Evolutionary conservation across 129 eudicot species (phyloP), one percentile per base, ranked within the genome.

Genomic region (Chrysanthemum lavandulifolium): DNA sequence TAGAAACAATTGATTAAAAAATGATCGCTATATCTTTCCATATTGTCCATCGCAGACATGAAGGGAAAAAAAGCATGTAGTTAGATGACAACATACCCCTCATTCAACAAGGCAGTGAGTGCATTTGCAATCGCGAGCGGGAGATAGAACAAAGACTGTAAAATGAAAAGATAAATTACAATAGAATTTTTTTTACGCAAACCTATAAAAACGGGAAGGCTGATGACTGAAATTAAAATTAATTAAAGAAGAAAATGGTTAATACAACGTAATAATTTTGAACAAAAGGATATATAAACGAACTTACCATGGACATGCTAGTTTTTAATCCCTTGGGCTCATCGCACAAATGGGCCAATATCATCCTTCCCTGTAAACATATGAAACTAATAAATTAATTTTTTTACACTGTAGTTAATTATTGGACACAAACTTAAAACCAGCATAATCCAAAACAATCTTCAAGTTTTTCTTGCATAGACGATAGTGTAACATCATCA

Each of bases 251-350:
- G 60, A 67, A 66, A 61, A 15, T 48, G 73, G 40, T 60, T 13
- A 50, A 6, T 67, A 19, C 21, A 19, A 19, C 21, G 21, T 19
- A 16, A 40, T 40, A 16, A 62, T 53, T 70, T 40, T 36, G 23
- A 69, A 52, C 16, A 29, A 25, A 47, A 45, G 40, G 25, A 50
- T 55, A 64, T 55, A 5, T 68, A 13, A 54, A 4, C 29, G 23
- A 86, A 58, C 96, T 13, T 86, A 95, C 99, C 96, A 95, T 90
- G 82, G 89, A 95, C 99, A 95, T 95, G 62, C 81, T 85, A 61
- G 99, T 95, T 85, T 95, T 95, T 79, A 95, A 78, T 67, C 99
- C 99, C 85, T 95, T 95, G 23, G 99, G 97, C 75, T 95, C 99
- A 79, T 95, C 99, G 61, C 99, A 95, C 86, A 95, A 66, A 82